Percentiles rank a stretch among this genome's conserved stretches.
Conservation (phyloP, 495 filamentous ascomycete species). For the Penicillium chermesinum region DNA sequence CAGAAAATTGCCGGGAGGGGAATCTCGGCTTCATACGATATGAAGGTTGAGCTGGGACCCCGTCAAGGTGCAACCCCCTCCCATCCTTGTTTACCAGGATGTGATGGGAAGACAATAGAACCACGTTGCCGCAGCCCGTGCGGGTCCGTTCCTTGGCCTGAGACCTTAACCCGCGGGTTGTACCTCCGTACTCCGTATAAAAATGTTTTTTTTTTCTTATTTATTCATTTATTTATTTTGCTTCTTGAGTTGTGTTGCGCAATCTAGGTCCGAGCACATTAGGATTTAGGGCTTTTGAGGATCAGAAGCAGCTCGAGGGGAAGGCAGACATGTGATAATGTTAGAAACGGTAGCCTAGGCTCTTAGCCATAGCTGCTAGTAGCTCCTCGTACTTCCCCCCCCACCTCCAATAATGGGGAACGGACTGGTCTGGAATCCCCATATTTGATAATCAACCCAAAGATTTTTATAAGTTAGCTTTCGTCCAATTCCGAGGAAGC, state of each 20-base stretch:
- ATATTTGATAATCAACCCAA: too few species aligned
- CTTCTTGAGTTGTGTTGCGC: background rate
- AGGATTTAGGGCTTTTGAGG: background rate
- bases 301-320: too few species aligned
- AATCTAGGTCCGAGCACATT: background rate
- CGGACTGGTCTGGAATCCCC: too few species aligned
- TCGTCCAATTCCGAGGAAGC: too few species aligned
- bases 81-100: constrained; percentile 10
- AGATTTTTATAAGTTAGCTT: too few species aligned
- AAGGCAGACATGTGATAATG: background rate
- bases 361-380: too few species aligned
- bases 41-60: constrained; percentile 1
- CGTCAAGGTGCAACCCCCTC: constrained; percentile 12
- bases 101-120: constrained; percentile 16
- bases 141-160: constrained; percentile 11
- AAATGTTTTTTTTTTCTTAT: constrained; percentile 1
- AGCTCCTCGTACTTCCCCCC: too few species aligned
- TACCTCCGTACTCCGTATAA: background rate
- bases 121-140: constrained; percentile 24
- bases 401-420: too few species aligned
- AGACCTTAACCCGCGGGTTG: background rate
- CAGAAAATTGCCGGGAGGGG: too few species aligned
- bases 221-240: background rate
- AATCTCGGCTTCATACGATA: background rate
- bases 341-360: background rate